Percentiles rank a stretch among this genome's conserved stretches.
Evolutionary conservation across 805 yeast species (phyloP).

Genomic region (Ogataea ramenticola): DNA sequence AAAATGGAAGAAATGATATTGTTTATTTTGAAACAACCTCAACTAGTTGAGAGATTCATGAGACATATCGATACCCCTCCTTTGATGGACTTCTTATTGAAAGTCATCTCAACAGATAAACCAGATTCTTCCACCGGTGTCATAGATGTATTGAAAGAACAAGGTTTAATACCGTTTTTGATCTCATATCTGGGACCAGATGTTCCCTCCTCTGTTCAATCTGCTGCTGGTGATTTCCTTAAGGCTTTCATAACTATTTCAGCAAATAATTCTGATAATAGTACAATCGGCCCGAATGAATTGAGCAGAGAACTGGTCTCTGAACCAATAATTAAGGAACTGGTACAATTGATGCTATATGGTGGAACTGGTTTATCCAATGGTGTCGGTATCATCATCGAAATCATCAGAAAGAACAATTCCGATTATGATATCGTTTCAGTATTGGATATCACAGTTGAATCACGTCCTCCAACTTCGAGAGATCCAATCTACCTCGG

Average conservation of each 20-base stretch:
- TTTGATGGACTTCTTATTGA: constrained; percentile 83
- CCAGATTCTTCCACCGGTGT: constrained; percentile 86
- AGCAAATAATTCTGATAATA: constrained; percentile 84
- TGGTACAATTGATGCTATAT: constrained; percentile 69
- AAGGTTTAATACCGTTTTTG: constrained; percentile 65
- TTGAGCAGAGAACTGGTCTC: constrained; percentile 86
- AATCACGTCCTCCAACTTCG: constrained; percentile 86
- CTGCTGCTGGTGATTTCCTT: constrained; percentile 91
- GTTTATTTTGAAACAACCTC: constrained; percentile 62
- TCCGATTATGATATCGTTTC: constrained; percentile 92
- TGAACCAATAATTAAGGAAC: constrained; percentile 52
- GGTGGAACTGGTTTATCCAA: constrained; percentile 88
- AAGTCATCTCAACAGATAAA: constrained; percentile 89
- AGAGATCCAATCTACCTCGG: constrained; percentile 93
- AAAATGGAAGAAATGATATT: constrained; percentile 71
- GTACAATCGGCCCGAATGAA: constrained; percentile 94
- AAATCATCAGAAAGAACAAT: constrained; percentile 89
- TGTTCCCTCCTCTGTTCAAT: constrained; percentile 64
- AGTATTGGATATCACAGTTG: constrained; percentile 72
- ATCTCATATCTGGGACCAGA: constrained; percentile 65
- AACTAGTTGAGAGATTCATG: constrained; percentile 73
- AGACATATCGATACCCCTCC: constrained; percentile 89
- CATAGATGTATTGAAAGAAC: constrained; percentile 65
- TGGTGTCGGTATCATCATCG: constrained; percentile 92
- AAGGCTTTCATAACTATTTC: constrained; percentile 92